phyloP scores from a whole-genome alignment of 305 asterid species.

The Coffea humblotiana region DNA sequence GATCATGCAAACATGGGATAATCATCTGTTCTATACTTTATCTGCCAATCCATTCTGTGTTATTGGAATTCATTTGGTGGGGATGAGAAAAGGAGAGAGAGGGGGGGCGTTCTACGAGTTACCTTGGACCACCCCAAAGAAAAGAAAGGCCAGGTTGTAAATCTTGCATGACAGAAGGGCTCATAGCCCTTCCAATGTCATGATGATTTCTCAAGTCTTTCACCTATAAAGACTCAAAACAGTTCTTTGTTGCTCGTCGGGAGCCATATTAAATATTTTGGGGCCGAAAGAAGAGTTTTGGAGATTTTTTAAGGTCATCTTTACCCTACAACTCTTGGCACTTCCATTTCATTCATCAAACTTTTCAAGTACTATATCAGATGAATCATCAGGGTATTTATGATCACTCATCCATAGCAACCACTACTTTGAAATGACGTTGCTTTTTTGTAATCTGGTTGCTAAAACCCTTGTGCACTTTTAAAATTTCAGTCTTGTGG shows the following conservation, averaged over 20 bases:
- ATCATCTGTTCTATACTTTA: not conserved
- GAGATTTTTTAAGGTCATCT: not conserved
- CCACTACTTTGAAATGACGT: slow-evolving; percentile 2
- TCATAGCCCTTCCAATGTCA: not conserved
- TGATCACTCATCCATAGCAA: not conserved
- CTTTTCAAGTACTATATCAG: not conserved
- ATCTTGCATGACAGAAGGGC: not conserved
- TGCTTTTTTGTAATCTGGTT: not conserved
- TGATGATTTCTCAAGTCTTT: not conserved
- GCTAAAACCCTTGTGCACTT: not conserved
- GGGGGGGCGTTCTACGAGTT: not conserved
- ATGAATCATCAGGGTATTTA: not conserved
- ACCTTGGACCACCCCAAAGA: not conserved
- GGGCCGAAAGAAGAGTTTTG: not conserved
- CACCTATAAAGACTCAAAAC: not conserved
- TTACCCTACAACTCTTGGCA: not conserved
- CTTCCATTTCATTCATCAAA: not conserved
- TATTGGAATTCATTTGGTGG: not conserved
- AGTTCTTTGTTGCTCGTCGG: not conserved
- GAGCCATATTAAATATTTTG: not conserved
- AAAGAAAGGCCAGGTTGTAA: not conserved
- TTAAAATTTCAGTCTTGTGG: not conserved
- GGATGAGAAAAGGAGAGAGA: no score
- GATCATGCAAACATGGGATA: not conserved
- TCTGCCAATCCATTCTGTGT: not conserved